Evolutionary conservation across 2,329 filamentous ascomycete genomes (phyloP), one percentile per base, ranked within the genome.

Genomic region (Didymella segeticola): DNA sequence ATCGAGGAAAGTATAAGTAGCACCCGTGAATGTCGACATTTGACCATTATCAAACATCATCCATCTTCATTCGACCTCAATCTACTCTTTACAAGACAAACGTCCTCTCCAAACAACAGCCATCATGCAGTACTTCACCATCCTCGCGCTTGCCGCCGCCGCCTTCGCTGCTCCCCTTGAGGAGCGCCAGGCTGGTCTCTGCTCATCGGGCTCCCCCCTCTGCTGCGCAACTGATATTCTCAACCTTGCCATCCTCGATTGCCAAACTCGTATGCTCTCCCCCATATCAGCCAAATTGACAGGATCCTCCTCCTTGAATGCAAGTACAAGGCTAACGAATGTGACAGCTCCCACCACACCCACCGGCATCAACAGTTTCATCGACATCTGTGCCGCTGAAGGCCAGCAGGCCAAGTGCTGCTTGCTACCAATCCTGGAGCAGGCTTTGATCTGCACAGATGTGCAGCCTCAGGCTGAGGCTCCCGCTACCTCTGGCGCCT

Each of bases 161-260:
- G 60, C 69, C 47, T 65, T 70, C 39, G 66, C 70, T 37, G 65
- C 71, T 52, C 56, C 69, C 34, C 60, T 75, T 17, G 62, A 68
- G 20, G 58, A 68, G 50, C 71, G 72, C 63, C 71, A 74, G 53
- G 42, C 50, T 22, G 50, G 55, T n/a, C 61, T 75, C 63, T 77
- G 75, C 72, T 54, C 62, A 33, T 68, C 70, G 7, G 66, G 68
- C 42, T 63, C 66, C 60, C 65, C 81, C 3, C 79, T 82, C 60
- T 88, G 86, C 78, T 88, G 86, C 68, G 82, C 84, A 12, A 85
- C 84, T 20, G 82, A 87, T 60, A 79, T 88, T 27, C 80, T 87
- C 31, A 80, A 82, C 54, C 57, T 86, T 53, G 83, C 80, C 3
- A 75, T 84, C 68, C 75, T 86, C 20, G 76, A 88, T 76, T 88